Percentiles rank a stretch among this genome's conserved stretches.
Conservation (phyloP, 495 filamentous ascomycete genomes). For the Podospora appendiculata region DNA sequence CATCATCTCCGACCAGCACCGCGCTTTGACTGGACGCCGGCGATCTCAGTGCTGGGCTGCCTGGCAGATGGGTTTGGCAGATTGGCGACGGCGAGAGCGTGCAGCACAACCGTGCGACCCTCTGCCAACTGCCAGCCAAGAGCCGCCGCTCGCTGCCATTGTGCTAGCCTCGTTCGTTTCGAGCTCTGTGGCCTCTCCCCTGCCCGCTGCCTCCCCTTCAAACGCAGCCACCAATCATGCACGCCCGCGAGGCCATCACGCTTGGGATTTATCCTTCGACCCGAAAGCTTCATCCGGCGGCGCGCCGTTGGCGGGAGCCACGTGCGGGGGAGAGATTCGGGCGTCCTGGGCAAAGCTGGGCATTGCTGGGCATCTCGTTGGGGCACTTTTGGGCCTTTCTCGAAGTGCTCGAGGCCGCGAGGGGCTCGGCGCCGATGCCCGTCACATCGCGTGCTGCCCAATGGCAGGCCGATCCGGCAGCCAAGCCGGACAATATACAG, state of each 20-base stretch:
- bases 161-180: too few relatives aligned
- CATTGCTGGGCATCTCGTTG: neutral
- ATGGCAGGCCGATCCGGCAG: conserved; percentile 1
- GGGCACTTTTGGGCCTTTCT: conserved; percentile 4
- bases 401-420: neutral
- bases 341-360: neutral
- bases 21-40: too few relatives aligned
- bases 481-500: conserved; percentile 26
- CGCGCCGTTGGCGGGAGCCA: conserved; percentile 20
- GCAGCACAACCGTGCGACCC: too few relatives aligned
- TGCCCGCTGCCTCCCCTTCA: too few relatives aligned
- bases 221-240: conserved; percentile 1
- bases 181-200: too few relatives aligned
- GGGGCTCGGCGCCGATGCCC: neutral
- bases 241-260: neutral
- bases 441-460: conserved; percentile 1
- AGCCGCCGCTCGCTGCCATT: too few relatives aligned
- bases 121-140: too few relatives aligned
- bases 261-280: conserved; percentile 21
- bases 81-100: too few relatives aligned
- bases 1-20: too few relatives aligned
- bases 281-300: conserved; percentile 23
- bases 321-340: conserved; percentile 17
- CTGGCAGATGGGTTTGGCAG: too few relatives aligned
- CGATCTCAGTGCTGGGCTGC: too few relatives aligned